phyloP scores from a whole-genome alignment of 228 moss, liverwort and hornwort genomes.

The Sphagnum fallax region DNA sequence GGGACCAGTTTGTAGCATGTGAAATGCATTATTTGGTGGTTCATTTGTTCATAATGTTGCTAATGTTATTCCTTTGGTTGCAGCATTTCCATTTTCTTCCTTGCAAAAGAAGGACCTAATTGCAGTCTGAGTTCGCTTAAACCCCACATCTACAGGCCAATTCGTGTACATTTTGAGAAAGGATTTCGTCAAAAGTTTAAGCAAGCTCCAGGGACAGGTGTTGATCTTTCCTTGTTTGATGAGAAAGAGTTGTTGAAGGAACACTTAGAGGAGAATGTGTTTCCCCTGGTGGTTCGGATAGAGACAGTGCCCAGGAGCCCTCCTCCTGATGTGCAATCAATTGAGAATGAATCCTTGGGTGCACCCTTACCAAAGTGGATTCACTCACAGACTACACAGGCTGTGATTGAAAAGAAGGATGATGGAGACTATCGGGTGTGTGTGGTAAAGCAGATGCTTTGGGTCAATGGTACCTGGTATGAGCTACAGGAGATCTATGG shows the following conservation, averaged over 20 bases:
- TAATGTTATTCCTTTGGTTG: slow-evolving; percentile 7
- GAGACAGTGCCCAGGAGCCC: slow-evolving; percentile 67
- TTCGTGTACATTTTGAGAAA: slow-evolving; percentile 60
- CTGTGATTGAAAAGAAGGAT: slow-evolving; percentile 73
- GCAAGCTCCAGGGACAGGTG: slow-evolving; percentile 77
- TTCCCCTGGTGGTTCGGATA: slow-evolving; percentile 76
- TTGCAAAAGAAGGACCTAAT: slow-evolving; percentile 62
- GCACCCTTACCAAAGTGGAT: slow-evolving; percentile 61
- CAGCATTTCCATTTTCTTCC: slow-evolving; percentile 85
- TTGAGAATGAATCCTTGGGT: slow-evolving; percentile 39
- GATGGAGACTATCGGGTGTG: slow-evolving; percentile 63
- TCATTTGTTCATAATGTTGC: too few species aligned
- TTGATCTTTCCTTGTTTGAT: slow-evolving; percentile 70
- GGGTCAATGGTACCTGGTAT: slow-evolving; percentile 68
- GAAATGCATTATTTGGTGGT: too few species aligned
- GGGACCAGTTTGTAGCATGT: too few species aligned
- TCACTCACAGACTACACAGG: slow-evolving; percentile 84
- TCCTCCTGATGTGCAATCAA: slow-evolving; percentile 24
- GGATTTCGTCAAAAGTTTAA: slow-evolving; percentile 77
- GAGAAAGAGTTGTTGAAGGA: slow-evolving; percentile 64
- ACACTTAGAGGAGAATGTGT: slow-evolving; percentile 32
- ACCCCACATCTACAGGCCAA: slow-evolving; percentile 48
- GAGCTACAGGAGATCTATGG: slow-evolving; percentile 98
- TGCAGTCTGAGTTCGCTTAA: slow-evolving; percentile 60
- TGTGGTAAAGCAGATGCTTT: slow-evolving; percentile 82